Conservation (phyloP, 345 rosid genomes). For the Camelina laxa region DNA sequence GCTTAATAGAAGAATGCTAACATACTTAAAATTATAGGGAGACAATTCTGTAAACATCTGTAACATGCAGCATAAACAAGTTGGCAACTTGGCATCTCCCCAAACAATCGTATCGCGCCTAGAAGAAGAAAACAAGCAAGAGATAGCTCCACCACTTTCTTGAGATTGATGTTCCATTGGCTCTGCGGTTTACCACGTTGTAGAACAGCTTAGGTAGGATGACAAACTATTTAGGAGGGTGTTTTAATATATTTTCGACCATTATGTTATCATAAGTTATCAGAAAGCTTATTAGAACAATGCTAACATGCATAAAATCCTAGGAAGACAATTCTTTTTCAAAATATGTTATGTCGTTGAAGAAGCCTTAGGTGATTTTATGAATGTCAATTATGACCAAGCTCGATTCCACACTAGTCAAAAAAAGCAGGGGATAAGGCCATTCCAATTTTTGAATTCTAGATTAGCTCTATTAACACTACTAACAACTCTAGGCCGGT, state of each 20-base stretch:
- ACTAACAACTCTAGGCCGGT: constrained; percentile 40
- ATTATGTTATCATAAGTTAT: neutral
- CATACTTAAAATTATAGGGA: neutral
- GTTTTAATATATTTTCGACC: neutral
- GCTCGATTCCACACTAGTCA: too few relatives aligned
- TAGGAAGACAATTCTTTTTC: neutral
- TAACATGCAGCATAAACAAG: constrained; percentile 65
- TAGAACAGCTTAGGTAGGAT: neutral
- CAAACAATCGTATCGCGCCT: constrained; percentile 52
- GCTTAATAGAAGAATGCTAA: neutral
- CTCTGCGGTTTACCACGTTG: neutral
- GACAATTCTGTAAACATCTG: neutral
- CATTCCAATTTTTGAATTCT: constrained; percentile 1
- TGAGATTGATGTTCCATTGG: neutral
- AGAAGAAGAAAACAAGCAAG: constrained; percentile 55
- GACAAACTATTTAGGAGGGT: neutral
- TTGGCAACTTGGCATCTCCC: constrained; percentile 49
- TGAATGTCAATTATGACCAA: too few relatives aligned
- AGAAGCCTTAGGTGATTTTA: neutral
- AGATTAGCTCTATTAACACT: constrained; percentile 30
- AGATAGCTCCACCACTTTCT: neutral
- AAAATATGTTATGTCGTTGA: neutral
- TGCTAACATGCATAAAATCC: neutral
- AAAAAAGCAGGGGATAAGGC: too few relatives aligned
- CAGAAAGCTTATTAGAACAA: neutral